phyloP scores from a whole-genome alignment of 192 early-diverging fungal species.

The Coemansia sp. region DNA sequence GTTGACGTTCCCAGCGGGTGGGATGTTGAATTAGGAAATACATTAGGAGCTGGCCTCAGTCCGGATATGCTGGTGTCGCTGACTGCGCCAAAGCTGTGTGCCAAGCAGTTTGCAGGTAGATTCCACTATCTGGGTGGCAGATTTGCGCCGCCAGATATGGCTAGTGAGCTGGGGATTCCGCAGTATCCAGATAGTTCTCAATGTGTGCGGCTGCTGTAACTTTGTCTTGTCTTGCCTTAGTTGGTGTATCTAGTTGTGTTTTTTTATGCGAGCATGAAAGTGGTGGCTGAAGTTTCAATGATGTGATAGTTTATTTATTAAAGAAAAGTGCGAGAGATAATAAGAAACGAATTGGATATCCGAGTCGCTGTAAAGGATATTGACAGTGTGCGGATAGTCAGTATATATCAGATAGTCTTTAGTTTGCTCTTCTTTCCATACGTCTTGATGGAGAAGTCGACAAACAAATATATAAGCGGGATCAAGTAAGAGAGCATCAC shows the following conservation, averaged over 20 bases:
- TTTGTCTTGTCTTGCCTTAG: no score
- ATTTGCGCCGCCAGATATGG: constrained; percentile 81
- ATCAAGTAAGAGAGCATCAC: constrained; percentile 76
- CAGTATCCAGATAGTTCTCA: constrained; percentile 74
- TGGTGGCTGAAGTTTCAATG: no score
- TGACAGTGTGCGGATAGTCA: neutral
- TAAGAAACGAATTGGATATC: neutral
- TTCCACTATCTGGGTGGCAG: constrained; percentile 88
- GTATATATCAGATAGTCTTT: constrained; percentile 18
- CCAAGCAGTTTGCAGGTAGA: constrained; percentile 67
- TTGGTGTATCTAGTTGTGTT: no score
- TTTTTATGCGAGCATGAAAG: no score
- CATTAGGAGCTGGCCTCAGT: constrained; percentile 53
- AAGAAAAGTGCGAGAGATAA: no score
- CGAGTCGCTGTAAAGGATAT: neutral
- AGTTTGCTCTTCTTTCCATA: constrained; percentile 58
- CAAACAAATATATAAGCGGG: constrained; percentile 79
- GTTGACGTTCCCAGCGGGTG: constrained; percentile 97
- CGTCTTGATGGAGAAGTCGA: constrained; percentile 78
- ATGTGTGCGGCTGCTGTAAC: constrained; percentile 56
- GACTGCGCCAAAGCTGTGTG: constrained; percentile 89
- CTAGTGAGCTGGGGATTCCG: constrained; percentile 70
- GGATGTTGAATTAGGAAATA: constrained; percentile 85
- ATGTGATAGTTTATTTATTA: no score
- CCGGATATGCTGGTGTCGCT: constrained; percentile 89